These are phyloP conservation scores for Gynandropsis gynandra DNA, from an alignment of 345 rosid genomes.

Conservation along the genomic window DNA sequence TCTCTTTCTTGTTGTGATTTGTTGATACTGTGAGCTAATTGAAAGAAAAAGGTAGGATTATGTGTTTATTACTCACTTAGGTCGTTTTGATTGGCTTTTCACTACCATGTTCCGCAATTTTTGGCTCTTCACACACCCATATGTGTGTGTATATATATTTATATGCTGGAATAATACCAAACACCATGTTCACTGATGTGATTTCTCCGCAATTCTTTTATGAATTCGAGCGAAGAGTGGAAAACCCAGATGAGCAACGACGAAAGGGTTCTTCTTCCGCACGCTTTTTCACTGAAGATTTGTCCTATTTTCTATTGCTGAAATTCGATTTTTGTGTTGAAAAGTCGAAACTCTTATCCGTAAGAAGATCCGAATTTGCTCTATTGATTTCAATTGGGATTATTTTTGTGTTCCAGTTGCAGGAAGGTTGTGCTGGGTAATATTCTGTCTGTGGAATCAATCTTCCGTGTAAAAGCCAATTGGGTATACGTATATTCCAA, in stretches of 20 bases:
- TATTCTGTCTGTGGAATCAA: constrained; percentile 18
- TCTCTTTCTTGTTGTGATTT: background rate
- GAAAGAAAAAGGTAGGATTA: background rate
- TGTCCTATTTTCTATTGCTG: background rate
- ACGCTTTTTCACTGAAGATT: constrained; percentile 11
- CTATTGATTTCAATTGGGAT: constrained; percentile 4
- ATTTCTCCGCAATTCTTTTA: constrained; percentile 1
- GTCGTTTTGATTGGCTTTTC: too few relatives aligned
- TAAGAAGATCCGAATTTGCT: background rate
- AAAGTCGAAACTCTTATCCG: background rate
- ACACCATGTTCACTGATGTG: constrained; percentile 5
- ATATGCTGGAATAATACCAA: background rate
- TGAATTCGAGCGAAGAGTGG: background rate
- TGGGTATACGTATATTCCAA: constrained; percentile 13
- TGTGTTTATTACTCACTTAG: too few relatives aligned
- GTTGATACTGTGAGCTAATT: background rate
- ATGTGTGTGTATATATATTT: too few relatives aligned
- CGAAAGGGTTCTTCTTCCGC: background rate
- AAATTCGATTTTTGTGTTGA: background rate
- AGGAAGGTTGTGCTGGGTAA: constrained; percentile 18
- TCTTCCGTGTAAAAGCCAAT: constrained; percentile 6
- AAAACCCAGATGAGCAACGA: constrained; percentile 16
- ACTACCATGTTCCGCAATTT: too few relatives aligned
- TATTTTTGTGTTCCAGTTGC: constrained; percentile 15
- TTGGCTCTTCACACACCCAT: too few relatives aligned